Evolutionary conservation across 1,139 yeast genomes (phyloP), one percentile per base, ranked within the genome.

Genomic region (Nakaseomyces sp.): DNA sequence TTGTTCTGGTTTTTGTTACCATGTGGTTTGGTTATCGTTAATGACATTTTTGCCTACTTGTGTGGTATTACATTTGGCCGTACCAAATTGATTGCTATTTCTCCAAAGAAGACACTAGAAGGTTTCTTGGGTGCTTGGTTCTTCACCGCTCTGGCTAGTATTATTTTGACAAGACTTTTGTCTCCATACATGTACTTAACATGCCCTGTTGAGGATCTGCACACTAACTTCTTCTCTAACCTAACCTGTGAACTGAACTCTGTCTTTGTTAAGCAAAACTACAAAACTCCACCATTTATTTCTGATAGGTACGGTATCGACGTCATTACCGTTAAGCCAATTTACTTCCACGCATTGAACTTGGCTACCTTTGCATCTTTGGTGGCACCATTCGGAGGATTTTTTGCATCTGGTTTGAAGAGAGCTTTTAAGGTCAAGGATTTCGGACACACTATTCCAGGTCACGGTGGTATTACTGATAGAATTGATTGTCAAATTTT

Each of bases 111-210:
- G 68, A 91, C 99, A 1, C 89, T 89, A 22, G 99, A 91, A 67
- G 99, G 99, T 2, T 91, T 91, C 60, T 68, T 89, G 40, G 99
- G 99, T 44, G 99, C 97, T 18, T 91, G 98, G 98, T 67, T 87
- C 42, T 89, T 94, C 63, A 91, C 99, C 10, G 80, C 86, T 6
- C 50, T 84, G 41, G 80, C 86, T 48, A 88, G 93, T 2, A 66
- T 85, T 36, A 43, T 80, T 9, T 72, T 88, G 45, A 74, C 94
- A 3, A 75, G 74, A 52, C 58, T 82, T 42, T 70, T 88, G 51
- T 71, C 84, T 36, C 74, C 77, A 45, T 80, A 78, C 50, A 75
- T 76, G 58, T 91, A 83, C 65, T 70, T 91, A 69, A 86, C 84
- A 51, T 91, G 99, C 64, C 97, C 98, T 6, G 91, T 89, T 40